These are phyloP conservation scores for Podaxis sp. DNA, from an alignment of 768 basidiomycete species.

Conservation along the genomic window DNA sequence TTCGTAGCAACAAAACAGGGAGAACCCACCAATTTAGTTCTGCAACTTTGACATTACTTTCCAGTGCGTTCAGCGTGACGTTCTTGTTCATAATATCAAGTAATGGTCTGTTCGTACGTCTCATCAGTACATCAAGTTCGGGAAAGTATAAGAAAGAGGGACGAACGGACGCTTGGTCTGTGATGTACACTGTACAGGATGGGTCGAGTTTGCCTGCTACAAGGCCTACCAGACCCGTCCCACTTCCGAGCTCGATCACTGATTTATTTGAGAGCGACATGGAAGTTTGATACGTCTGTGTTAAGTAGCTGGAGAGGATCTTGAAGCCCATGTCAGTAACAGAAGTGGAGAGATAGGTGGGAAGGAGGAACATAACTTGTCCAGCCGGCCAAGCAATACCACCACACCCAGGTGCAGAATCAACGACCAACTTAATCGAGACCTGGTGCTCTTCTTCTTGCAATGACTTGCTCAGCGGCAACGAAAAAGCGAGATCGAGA, in stretches of 20 bases:
- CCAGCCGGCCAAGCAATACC: conserved; percentile 94
- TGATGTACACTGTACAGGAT: conserved; percentile 64
- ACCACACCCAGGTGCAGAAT: conserved; percentile 87
- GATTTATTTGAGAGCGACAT: conserved; percentile 51
- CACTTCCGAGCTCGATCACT: conserved; percentile 85
- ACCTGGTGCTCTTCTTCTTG: conserved; percentile 16
- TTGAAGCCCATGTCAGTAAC: conserved; percentile 29
- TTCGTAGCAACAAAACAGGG: conserved; percentile 12
- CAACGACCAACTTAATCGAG: conserved; percentile 58
- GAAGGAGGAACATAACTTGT: conserved; percentile 50
- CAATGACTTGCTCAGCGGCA: background rate
- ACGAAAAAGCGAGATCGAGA: conserved; percentile 43
- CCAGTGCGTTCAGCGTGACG: conserved; percentile 62
- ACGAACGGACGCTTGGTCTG: conserved; percentile 83
- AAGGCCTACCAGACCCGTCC: conserved; percentile 92
- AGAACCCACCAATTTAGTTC: conserved; percentile 80
- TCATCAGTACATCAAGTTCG: conserved; percentile 14
- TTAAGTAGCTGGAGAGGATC: conserved; percentile 80
- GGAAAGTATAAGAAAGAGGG: conserved; percentile 3
- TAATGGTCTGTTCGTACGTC: conserved; percentile 52
- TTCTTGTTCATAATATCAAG: conserved; percentile 80
- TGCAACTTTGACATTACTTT: conserved; percentile 49
- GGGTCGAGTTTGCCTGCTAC: conserved; percentile 70
- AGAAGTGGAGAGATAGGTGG: conserved; percentile 9
- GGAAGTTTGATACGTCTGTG: conserved; percentile 43